Evolutionary conservation across 139 green algal species (phyloP), one percentile per base, ranked within the genome.

Genomic region (Haematococcus sp.): DNA sequence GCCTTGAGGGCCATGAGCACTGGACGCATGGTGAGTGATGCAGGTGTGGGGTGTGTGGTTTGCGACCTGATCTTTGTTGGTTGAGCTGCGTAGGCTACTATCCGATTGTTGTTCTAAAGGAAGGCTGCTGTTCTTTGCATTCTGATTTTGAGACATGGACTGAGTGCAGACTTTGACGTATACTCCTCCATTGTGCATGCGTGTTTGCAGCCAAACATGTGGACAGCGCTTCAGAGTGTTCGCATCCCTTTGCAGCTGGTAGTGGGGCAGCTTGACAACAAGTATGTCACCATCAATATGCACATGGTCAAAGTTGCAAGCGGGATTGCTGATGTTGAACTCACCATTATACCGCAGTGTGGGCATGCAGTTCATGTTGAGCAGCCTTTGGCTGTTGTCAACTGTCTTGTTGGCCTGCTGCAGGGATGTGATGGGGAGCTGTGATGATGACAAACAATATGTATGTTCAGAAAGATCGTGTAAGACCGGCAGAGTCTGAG

Each of bases 271-370:
- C 28, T 71, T 25, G 90, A 95, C 46, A 52, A 46, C 23, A 95
- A 95, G 70, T 95, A 93, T 82, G 76, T 82, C 15, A 63, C 63
- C 61, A 79, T 93, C 30, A 87, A 81, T 31, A 63, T 74, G 3
- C 55, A 71, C 33, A 87, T 85, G 71, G 32, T 72, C 30, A 43
- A 67, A 20, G 40, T 49, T 7, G 40, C 40, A 49, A 11, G 40
- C 40, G 11, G 40, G 7, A 7, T 19, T 49, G 40, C 40, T 7
- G 40, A 49, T 11, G 7, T 49, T 7, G 40, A 49, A 11, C 40
- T 49, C 7, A 49, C 40, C 40, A 49, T 49, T 49, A 11, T 49
- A 11, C 40, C 40, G 40, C 40, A 11, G 7, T 49, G 40, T 49
- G 40, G 40, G 7, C 40, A 49, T 49, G 40, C 40, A 7, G 40